A percentile compares a stretch with the other conserved stretches of the same genome.
Conservation (phyloP, 768 basidiomycete species). For the Podaxis sp. region DNA sequence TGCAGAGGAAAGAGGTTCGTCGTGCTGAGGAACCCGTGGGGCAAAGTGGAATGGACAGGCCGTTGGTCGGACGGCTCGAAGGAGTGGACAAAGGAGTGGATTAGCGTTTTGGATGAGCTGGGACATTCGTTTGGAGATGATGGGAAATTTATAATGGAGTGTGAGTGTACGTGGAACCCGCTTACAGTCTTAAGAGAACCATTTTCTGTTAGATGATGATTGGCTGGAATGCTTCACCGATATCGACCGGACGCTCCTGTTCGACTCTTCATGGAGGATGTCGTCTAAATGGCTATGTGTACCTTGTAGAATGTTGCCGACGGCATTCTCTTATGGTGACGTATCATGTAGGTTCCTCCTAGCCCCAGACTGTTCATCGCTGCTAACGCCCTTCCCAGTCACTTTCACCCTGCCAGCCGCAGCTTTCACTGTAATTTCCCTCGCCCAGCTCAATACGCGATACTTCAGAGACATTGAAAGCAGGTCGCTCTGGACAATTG, state of each 20-base stretch:
- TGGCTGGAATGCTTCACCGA: slow-evolving; percentile 42
- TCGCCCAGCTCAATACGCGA: slow-evolving; percentile 48
- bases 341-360: slow-evolving; percentile 42
- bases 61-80: slow-evolving; percentile 47
- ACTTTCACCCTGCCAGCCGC: slow-evolving; percentile 41
- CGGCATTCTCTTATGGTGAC: slow-evolving; percentile 53
- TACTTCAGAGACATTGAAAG: slow-evolving; percentile 49
- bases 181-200: neutral
- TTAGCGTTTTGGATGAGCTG: slow-evolving; percentile 32
- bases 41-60: slow-evolving; percentile 44
- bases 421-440: slow-evolving; percentile 44
- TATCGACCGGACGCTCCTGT: slow-evolving; percentile 43
- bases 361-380: neutral
- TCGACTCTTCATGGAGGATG: slow-evolving; percentile 46
- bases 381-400: slow-evolving; percentile 27
- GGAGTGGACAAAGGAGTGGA: slow-evolving; percentile 48
- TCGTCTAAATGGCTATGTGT: slow-evolving; percentile 48
- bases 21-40: slow-evolving; percentile 49
- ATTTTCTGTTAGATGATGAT: slow-evolving; percentile 28
- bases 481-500: slow-evolving; percentile 42
- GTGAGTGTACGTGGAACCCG: slow-evolving; percentile 17
- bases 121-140: slow-evolving; percentile 44
- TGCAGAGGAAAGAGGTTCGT: slow-evolving; percentile 44
- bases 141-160: slow-evolving; percentile 49
- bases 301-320: slow-evolving; percentile 34